Percentiles rank a stretch among this genome's conserved stretches.
Conservation (phyloP, 805 yeast genomes). For the Candida palmyrensis region DNA sequence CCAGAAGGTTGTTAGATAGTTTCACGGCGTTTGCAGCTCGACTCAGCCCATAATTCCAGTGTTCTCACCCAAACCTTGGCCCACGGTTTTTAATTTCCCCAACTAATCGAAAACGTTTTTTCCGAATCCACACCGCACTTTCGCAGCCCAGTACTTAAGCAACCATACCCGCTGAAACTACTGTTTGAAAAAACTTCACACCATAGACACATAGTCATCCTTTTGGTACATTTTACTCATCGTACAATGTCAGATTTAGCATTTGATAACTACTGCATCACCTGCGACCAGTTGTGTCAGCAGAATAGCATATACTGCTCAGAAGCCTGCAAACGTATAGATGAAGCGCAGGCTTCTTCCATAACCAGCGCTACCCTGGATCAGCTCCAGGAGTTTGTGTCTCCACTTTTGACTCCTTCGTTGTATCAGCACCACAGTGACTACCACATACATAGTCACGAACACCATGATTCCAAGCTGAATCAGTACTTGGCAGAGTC, state of each 20-base stretch:
- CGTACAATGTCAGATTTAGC: slow-evolving; percentile 32
- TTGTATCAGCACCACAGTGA: slow-evolving; percentile 19
- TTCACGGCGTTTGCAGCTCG: no score
- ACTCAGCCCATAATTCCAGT: no score
- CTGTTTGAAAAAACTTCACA: no score
- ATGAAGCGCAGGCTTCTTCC: slow-evolving; percentile 20
- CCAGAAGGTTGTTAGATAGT: no score
- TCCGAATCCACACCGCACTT: no score
- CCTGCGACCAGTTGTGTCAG: slow-evolving; percentile 28
- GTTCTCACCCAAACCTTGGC: no score
- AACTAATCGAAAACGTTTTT: no score
- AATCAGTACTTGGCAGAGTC: slow-evolving; percentile 2
- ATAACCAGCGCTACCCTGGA: slow-evolving; percentile 2
- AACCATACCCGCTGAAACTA: no score
- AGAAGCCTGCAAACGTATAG: slow-evolving; percentile 27
- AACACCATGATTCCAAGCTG: not conserved
- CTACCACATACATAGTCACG: slow-evolving; percentile 3
- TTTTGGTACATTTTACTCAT: no score
- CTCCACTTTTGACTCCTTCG: slow-evolving; percentile 36
- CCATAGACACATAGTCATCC: no score
- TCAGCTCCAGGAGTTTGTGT: slow-evolving; percentile 18
- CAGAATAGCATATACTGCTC: slow-evolving; percentile 22
- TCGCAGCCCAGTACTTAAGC: no score
- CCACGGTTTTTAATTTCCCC: no score
- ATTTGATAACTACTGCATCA: slow-evolving; percentile 34